Evolutionary conservation across 2,329 filamentous ascomycete genomes (phyloP).

Genomic region (Aspergillus eucalypticola): DNA sequence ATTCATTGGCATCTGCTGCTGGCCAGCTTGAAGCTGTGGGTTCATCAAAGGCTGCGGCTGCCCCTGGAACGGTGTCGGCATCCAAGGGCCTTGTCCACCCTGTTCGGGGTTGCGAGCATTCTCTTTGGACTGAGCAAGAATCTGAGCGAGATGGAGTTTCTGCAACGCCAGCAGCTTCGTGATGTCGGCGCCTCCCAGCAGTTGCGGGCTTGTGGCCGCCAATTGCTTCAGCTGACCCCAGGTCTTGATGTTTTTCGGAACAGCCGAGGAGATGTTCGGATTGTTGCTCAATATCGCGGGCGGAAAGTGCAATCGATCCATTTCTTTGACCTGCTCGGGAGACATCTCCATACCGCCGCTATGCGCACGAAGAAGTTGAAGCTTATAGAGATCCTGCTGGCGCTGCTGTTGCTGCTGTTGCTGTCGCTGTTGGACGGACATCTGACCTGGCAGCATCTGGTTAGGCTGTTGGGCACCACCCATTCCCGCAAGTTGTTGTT

Average conservation of each 20-base stretch:
- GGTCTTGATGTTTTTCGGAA: constrained; percentile 54
- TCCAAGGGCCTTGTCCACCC: constrained; percentile 24
- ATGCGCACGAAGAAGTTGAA: constrained; percentile 37
- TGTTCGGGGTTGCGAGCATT: constrained; percentile 24
- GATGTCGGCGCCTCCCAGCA: constrained; percentile 43
- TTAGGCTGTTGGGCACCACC: constrained; percentile 30
- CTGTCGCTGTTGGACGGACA: constrained; percentile 35
- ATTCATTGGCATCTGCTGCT: constrained; percentile 29
- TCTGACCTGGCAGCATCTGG: constrained; percentile 34
- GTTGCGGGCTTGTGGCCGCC: constrained; percentile 49
- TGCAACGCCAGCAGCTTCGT: constrained; percentile 45
- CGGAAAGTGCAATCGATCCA: constrained; percentile 45
- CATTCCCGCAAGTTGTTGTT: constrained; percentile 37
- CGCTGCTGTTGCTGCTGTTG: constrained; percentile 27
- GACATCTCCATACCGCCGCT: constrained; percentile 40
- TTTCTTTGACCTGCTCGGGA: constrained; percentile 43
- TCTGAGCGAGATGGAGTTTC: constrained; percentile 48
- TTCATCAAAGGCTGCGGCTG: constrained; percentile 32
- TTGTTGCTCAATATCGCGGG: constrained; percentile 36
- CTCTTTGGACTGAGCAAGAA: constrained; percentile 32
- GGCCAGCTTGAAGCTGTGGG: constrained; percentile 29
- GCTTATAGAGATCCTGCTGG: constrained; percentile 34
- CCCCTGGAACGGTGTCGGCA: constrained; percentile 28
- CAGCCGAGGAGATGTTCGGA: constrained; percentile 32
- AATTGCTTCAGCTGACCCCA: constrained; percentile 61